Evolutionary conservation across 2,329 filamentous ascomycete genomes (phyloP).

Genomic region (Akanthomyces muscarius): DNA sequence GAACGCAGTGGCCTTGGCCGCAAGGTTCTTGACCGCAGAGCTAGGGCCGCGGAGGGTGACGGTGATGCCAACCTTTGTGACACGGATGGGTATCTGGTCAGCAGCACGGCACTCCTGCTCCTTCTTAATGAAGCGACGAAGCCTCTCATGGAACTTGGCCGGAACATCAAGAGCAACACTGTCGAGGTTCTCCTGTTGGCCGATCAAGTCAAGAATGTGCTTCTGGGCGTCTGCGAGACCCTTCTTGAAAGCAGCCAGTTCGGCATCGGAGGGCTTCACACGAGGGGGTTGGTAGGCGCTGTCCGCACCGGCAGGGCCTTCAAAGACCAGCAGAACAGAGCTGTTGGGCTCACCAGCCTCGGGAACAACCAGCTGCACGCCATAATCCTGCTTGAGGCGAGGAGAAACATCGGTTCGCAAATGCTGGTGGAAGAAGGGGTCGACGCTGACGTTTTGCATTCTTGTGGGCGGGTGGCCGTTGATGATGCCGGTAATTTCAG

Average conservation of each 20-base stretch:
- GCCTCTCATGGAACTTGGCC: conserved; percentile 59
- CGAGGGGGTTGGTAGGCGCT: conserved; percentile 53
- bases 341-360: conserved; percentile 55
- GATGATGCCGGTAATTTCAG: conserved; percentile 70
- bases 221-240: conserved; percentile 52
- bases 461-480: conserved; percentile 69
- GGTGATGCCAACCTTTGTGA: conserved; percentile 54
- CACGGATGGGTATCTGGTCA: conserved; percentile 57
- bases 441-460: conserved; percentile 62
- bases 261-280: conserved; percentile 46
- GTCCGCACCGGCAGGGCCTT: conserved; percentile 53
- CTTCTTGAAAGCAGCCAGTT: conserved; percentile 51
- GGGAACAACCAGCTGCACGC: conserved; percentile 71
- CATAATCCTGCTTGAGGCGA: conserved; percentile 62
- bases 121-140: conserved; percentile 60
- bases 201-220: conserved; percentile 55
- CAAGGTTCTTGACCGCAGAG: conserved; percentile 66
- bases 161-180: conserved; percentile 54
- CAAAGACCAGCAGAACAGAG: conserved; percentile 69
- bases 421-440: conserved; percentile 76
- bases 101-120: conserved; percentile 56
- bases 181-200: conserved; percentile 53
- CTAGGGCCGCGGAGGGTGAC: conserved; percentile 75
- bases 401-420: conserved; percentile 61
- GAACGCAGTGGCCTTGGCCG: conserved; percentile 70